A percentile compares a stretch with the other conserved stretches of the same genome.
phyloP scores from a whole-genome alignment of 2,329 filamentous ascomycete genomes.

The Daldinia sp. region DNA sequence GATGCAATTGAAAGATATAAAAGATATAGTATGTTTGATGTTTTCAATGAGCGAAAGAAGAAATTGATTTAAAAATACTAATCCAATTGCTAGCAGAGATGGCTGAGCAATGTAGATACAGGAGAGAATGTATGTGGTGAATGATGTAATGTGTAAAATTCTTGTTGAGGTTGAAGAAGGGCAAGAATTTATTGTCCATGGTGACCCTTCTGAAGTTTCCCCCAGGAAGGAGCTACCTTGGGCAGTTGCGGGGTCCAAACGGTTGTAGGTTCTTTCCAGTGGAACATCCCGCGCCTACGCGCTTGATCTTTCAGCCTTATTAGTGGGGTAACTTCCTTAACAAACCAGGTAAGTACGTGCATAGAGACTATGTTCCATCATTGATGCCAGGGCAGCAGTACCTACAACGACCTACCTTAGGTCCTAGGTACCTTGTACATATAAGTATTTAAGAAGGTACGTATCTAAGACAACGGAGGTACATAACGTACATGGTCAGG shows the following conservation, averaged over 20 bases:
- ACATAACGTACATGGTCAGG: no score
- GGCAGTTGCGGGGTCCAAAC: conserved; percentile 17
- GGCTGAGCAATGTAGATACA: neutral
- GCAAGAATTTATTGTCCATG: neutral
- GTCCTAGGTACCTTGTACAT: neutral
- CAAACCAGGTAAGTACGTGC: neutral
- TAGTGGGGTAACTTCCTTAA: conserved; percentile 14
- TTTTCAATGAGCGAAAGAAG: conserved; percentile 4
- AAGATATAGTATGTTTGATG: neutral
- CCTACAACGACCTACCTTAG: no score
- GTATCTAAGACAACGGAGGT: neutral
- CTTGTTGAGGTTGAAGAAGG: neutral
- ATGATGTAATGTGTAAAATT: neutral
- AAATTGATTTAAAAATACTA: conserved; percentile 8
- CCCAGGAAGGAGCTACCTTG: neutral
- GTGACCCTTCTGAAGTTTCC: neutral
- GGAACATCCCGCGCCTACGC: neutral
- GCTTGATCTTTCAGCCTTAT: conserved; percentile 31
- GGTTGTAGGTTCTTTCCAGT: neutral
- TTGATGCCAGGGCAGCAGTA: no score
- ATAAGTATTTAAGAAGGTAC: neutral
- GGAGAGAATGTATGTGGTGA: neutral
- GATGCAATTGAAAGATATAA: neutral
- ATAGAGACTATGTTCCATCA: neutral
- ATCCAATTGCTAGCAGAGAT: conserved; percentile 14